These are phyloP conservation scores for Candida smagusa DNA, from an alignment of 1,139 yeast genomes.

Conservation along the genomic window DNA sequence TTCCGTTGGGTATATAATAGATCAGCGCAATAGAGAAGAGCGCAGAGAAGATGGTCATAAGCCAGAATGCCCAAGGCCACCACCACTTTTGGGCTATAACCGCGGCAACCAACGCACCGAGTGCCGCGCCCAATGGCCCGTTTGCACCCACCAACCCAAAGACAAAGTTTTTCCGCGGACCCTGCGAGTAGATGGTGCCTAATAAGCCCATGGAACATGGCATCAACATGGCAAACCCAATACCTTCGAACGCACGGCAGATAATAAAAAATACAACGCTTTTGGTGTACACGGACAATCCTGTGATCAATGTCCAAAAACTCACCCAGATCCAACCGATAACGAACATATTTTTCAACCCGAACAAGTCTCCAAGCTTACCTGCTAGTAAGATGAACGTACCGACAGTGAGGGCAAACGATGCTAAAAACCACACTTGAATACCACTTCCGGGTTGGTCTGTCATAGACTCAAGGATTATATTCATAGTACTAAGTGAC, in stretches of 20 bases:
- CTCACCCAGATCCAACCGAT: conserved; percentile 45
- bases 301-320: conserved; percentile 47
- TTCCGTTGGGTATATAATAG: conserved; percentile 30
- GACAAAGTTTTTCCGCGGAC: conserved; percentile 47
- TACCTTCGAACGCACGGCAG: conserved; percentile 53
- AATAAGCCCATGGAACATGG: conserved; percentile 54
- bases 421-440: conserved; percentile 55
- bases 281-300: conserved; percentile 41
- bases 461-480: conserved; percentile 28
- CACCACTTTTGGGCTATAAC: conserved; percentile 37
- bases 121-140: conserved; percentile 54
- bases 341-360: conserved; percentile 39
- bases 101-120: conserved; percentile 50
- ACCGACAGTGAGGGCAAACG: conserved; percentile 55
- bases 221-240: conserved; percentile 50
- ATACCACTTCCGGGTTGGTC: conserved; percentile 17
- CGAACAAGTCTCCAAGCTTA: conserved; percentile 52
- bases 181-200: conserved; percentile 45
- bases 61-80: conserved; percentile 57
- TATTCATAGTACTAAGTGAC: conserved; percentile 40
- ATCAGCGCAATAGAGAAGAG: conserved; percentile 25
- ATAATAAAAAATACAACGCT: conserved; percentile 46
- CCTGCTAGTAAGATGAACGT: conserved; percentile 53
- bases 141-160: conserved; percentile 52
- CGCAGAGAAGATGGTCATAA: conserved; percentile 36